phyloP scores from a whole-genome alignment of 2,329 filamentous ascomycete species.

The Ceratocystis cubensis region DNA sequence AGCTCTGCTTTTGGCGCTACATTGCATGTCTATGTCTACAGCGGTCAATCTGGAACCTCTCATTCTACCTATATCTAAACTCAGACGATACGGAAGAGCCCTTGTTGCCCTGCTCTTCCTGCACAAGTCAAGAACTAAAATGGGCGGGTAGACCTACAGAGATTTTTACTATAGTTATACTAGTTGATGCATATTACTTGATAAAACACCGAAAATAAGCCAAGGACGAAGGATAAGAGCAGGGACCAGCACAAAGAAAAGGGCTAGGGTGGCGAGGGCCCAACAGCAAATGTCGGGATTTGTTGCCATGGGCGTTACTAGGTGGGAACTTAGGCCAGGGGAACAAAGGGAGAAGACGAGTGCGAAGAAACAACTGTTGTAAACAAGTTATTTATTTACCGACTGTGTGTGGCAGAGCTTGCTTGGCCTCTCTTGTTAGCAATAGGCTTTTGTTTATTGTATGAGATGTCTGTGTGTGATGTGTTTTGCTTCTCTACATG shows the following conservation, averaged over 20 bases:
- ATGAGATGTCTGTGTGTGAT: not conserved
- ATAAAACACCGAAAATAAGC: not conserved
- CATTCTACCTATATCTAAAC: too few species aligned
- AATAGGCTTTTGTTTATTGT: too few species aligned
- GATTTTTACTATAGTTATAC: too few species aligned
- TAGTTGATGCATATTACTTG: too few species aligned
- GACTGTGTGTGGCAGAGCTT: not conserved
- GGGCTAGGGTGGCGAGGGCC: not conserved
- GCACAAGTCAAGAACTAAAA: not conserved
- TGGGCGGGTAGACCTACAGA: too few species aligned
- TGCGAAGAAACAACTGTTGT: not conserved
- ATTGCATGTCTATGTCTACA: not conserved
- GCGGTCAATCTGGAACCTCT: not conserved
- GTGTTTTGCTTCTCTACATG: not conserved
- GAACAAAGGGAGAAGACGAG: not conserved
- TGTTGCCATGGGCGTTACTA: slow-evolving; percentile 15
- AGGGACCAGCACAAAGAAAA: not conserved
- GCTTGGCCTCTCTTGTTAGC: not conserved
- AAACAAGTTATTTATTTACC: slow-evolving; percentile 22
- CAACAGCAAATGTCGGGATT: slow-evolving; percentile 6
- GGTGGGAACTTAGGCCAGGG: slow-evolving; percentile 3
- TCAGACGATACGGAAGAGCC: not conserved
- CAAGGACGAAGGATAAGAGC: not conserved
- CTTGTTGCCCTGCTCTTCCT: not conserved
- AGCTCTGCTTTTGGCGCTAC: not conserved